Evolutionary conservation across 2,329 filamentous ascomycete species (phyloP), one percentile per base, ranked within the genome.

Genomic region (Coniella vitis): DNA sequence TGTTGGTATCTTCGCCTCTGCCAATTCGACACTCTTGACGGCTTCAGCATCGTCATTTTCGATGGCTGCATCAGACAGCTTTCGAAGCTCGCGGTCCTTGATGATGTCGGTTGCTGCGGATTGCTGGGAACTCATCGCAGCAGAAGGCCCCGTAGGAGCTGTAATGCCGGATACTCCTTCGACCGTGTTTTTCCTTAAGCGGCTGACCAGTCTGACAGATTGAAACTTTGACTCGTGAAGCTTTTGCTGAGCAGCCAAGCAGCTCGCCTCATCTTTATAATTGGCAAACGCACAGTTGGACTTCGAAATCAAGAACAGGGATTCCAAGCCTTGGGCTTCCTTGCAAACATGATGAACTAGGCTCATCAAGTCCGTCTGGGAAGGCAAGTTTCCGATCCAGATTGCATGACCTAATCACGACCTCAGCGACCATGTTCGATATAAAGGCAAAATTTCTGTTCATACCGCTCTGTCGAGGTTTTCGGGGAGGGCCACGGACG

Each of bases 241-340:
- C 56, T 87, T 83, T 39, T 82, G 77, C 70, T 95, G 87, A 0
- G 91, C 91, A 8, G 79, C 75, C 7, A 78, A 69, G 61, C 90
- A 96, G 4, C 82, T 81, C 3, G 73, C 69, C 59, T 95, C 90
- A 44, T 88, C 86, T 54, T 84, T 87, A 64, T 94, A 97, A 61
- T 97, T 97, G 56, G 95, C 89, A 69, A 97, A 97, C 0, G 90
- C 91, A 61, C 91, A 97, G 62, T 96, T 96, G 64, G 90, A 96
- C 65, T 96, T 96, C 0, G 90, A 91, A 36, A 97, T 97, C 32
- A 97, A 71, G 57, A 97, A 96, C 0, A 97, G 72, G 40, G 90
- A 95, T 63, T 95, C 87, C 19, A 97, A 80, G 1, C 90, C 79
- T 0, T 75, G 77, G 0, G 88, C 84, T 56, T 90, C 85, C 54